Conservation (phyloP, 2,329 filamentous ascomycete species). For the Phyllosticta paracitricarpa region DNA sequence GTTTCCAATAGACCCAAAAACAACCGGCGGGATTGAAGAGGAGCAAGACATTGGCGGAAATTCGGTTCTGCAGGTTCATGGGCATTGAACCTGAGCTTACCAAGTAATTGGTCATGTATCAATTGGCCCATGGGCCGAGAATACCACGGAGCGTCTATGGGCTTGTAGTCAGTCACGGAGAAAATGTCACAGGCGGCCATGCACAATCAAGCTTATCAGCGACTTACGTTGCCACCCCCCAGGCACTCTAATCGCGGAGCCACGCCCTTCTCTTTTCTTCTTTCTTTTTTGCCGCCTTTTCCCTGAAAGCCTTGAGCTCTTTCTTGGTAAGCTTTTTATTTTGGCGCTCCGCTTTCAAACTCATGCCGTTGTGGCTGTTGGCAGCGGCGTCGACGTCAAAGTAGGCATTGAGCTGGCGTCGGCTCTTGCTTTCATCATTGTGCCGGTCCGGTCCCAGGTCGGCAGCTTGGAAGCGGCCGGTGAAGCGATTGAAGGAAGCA, state of each 20-base stretch:
- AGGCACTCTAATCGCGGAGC: constrained; percentile 60
- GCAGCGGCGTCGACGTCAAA: constrained; percentile 94
- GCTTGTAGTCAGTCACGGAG: neutral
- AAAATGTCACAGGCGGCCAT: neutral
- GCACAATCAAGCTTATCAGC: neutral
- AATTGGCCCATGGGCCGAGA: neutral
- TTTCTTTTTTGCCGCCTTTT: constrained; percentile 80
- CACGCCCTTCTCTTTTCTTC: constrained; percentile 91
- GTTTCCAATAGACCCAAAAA: neutral
- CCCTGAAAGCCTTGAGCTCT: constrained; percentile 83
- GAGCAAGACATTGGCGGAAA: neutral
- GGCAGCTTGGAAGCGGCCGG: constrained; percentile 66
- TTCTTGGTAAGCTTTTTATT: constrained; percentile 75
- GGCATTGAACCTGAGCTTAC: neutral
- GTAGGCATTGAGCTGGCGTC: constrained; percentile 82
- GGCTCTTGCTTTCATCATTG: constrained; percentile 78
- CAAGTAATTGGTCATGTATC: neutral
- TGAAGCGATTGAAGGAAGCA: constrained; percentile 84
- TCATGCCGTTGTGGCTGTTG: constrained; percentile 80
- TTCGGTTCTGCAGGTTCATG: neutral
- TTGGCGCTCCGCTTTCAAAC: constrained; percentile 81
- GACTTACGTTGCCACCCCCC: neutral
- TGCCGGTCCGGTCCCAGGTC: constrained; percentile 63
- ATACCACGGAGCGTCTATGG: neutral
- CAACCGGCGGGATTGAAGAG: neutral